Evolutionary conservation across 78 protist genomes (phyloP), one percentile per base, ranked within the genome.

Genomic region (Dictyostelium capitatum): DNA sequence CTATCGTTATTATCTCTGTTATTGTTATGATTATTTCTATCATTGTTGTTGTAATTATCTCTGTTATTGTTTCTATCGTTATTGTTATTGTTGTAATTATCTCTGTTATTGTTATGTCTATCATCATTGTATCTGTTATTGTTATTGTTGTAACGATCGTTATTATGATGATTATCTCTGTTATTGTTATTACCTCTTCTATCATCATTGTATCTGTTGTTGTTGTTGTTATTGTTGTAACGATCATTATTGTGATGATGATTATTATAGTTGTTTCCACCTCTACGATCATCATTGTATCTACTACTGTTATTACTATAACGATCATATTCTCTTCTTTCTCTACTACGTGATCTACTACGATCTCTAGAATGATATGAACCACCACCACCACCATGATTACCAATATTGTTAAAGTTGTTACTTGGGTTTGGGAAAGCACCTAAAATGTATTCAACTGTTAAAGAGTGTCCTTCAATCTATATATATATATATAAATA

Each of bases 391-490:
- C 32, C 70, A 30, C 1, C 53, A 37, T 57, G 19, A 23, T 7
- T 47, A 6, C 25, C 59, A 41, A 25, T 81, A 48, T n/a, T 73
- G 12, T 10, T 37, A 19, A n/a, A 17, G 23, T 59, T 43, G 12
- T 2, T 9, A 9, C 78, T 70, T 41, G 8, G 46, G 0, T 50
- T 37, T 70, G 41, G 43, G 8, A 43, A 19, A 69, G 48, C 30
- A 14, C 75, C 75, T 30, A 15, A 28, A 28, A 67, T 47, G 15
- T 67, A 67, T 67, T 67, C 75, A 67, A 67, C 75, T 67, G 75
- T 67, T 1, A 67, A 17, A 11, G 75, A 32, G 37, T 67, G 75
- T 7, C 65, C 70, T n/a, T 41, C 51, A 59, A 59, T 6, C 43
- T 56, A 80, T 3, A n/a, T 8, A 37, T 5, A n/a, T n/a, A n/a